Evolutionary conservation across 2,329 filamentous ascomycete genomes (phyloP).

Genomic region (Parafenestella ontariensis): DNA sequence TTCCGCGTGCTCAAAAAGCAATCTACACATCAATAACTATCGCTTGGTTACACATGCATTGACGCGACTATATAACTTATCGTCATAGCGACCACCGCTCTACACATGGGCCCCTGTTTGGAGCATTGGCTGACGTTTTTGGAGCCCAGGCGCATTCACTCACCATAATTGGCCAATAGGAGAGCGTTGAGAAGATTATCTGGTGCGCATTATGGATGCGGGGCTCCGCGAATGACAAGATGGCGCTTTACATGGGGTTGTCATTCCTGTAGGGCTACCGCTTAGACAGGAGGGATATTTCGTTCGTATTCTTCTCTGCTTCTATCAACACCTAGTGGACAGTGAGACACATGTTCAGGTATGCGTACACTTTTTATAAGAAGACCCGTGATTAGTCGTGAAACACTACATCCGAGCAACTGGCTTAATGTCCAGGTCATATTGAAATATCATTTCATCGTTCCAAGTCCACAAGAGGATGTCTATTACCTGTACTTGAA

Average conservation of each 20-base stretch:
- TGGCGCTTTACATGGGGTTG: too few species aligned
- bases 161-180: slow-evolving; percentile 4
- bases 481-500: neutral
- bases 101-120: neutral
- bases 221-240: neutral
- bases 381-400: neutral
- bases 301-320: too few species aligned
- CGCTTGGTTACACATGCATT: neutral
- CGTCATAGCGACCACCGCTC: slow-evolving; percentile 14
- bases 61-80: slow-evolving; percentile 3
- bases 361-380: neutral
- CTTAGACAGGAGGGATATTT: too few species aligned
- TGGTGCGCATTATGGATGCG: neutral
- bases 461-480: neutral
- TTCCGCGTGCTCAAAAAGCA: neutral
- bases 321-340: too few species aligned
- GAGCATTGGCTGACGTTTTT: slow-evolving; percentile 18
- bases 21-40: neutral
- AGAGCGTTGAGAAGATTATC: neutral
- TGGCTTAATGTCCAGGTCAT: neutral
- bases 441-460: too few species aligned
- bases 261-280: too few species aligned
- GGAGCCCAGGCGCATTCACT: neutral
- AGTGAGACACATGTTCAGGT: neutral
- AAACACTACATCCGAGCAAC: neutral